phyloP scores from a whole-genome alignment of 1,139 yeast species.

The Sugiyamaella castrensis region DNA sequence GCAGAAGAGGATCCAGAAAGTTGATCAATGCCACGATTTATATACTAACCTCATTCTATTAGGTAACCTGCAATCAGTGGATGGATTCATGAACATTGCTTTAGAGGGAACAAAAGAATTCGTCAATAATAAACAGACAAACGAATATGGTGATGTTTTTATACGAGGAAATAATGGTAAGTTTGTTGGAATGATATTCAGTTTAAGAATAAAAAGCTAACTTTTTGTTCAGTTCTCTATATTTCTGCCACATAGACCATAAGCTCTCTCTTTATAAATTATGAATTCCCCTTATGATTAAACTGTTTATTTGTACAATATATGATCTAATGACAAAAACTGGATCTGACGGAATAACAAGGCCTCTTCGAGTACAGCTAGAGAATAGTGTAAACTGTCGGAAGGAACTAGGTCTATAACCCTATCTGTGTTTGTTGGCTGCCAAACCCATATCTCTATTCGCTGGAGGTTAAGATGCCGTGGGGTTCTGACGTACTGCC shows the following conservation, averaged over 20 bases:
- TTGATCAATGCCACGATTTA: not conserved
- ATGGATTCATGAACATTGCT: conserved; percentile 95
- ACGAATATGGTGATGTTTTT: conserved; percentile 80
- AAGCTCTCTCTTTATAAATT: too few species aligned
- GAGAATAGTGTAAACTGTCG: too few species aligned
- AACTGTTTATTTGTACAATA: too few species aligned
- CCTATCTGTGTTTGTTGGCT: too few species aligned
- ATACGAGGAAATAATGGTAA: conserved; percentile 89
- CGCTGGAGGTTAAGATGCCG: too few species aligned
- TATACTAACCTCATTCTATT: conserved; percentile 13
- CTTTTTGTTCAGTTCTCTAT: conserved; percentile 5
- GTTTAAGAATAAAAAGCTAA: not conserved
- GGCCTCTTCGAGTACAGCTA: too few species aligned
- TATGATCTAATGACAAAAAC: too few species aligned
- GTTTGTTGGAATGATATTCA: conserved; percentile 7
- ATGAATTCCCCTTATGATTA: too few species aligned
- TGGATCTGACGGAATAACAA: too few species aligned
- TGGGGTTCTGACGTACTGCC: too few species aligned
- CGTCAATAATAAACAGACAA: conserved; percentile 54
- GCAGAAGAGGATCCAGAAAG: not conserved
- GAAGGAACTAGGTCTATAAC: too few species aligned
- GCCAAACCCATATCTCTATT: too few species aligned
- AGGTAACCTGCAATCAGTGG: conserved; percentile 80
- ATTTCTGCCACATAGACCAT: conserved; percentile 5
- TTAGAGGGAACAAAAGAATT: conserved; percentile 72